Base-by-base conservation (phyloP, 2,329 filamentous ascomycete species). In the Purpureocillium takamizusanense region DNA sequence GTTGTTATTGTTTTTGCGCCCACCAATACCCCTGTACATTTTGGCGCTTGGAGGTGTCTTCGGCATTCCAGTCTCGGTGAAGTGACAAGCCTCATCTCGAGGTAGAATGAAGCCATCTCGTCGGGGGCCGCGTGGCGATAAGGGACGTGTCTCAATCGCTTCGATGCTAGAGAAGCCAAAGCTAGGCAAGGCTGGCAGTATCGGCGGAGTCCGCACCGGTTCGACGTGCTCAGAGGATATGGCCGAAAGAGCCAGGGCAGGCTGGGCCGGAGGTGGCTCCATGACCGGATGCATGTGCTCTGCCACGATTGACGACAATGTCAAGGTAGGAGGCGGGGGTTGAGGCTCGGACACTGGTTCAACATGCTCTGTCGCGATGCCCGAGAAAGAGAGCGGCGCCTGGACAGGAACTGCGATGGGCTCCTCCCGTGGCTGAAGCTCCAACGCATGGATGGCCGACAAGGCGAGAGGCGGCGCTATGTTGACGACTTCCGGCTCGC, bases 61-160 rank as follows among this genome's bases (percentile, higher is more conserved):
- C 14, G 68, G 63, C 10, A 50, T 43, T n/a, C 54, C 48, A 23
- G 49, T 50, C 18, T 53, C 54, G 11, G 46, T 45, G 21, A 55
- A 53, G 9, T 55, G 49, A 9, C 52, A 52, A 13, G 54, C 50
- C 38, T 59, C 51, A 31, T 74, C 71, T 14, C 63, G 64, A 1
- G 75, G 69, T 16, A 79, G 65, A 41, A 79, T 71, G 44, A 79
- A 74, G 1, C 59, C 76, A 45, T 76, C 68, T 41, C 72, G 63
- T 57, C 66, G 70, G 1, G 70, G 72, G 46, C 67, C 76, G 41
- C 68, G 66, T 16, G 66, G 62, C 31, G 61, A 57, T n/a, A 65
- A 47, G 7, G 68, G 70, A 35, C 65, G 61, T 4, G 65, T 71
- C 38, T 69, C 63, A 7, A 72, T 52, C 4, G 66, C 64, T 40